Evolutionary conservation across 2,329 filamentous ascomycete genomes (phyloP).

Genomic region (Phyllosticta capitalensis): DNA sequence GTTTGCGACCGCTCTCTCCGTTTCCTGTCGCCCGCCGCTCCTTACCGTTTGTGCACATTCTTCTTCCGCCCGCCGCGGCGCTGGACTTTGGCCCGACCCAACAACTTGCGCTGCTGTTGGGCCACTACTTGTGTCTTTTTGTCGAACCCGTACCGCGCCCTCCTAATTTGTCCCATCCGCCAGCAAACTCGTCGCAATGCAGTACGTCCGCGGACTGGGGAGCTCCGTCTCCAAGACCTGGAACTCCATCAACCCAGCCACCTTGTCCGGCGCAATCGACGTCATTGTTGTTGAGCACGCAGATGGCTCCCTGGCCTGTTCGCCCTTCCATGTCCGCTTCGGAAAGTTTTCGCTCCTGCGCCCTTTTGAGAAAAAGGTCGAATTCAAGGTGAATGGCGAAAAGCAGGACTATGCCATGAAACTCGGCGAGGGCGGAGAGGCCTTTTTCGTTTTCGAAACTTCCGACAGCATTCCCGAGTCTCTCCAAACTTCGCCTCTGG

Average conservation of each 20-base stretch:
- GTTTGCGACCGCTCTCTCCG: neutral
- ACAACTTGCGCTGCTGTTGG: slow-evolving; percentile 9
- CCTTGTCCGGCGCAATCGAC: slow-evolving; percentile 94
- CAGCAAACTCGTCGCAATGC: slow-evolving; percentile 66
- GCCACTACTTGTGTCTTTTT: neutral
- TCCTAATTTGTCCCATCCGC: neutral
- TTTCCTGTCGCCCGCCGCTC: neutral
- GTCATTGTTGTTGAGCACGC: slow-evolving; percentile 96
- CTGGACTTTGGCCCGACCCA: slow-evolving; percentile 5
- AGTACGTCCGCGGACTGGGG: slow-evolving; percentile 94
- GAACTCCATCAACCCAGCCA: slow-evolving; percentile 99
- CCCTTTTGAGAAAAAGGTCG: slow-evolving; percentile 96
- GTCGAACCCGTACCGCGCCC: neutral
- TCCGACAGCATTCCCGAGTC: slow-evolving; percentile 84
- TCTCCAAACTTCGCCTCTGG: slow-evolving; percentile 86
- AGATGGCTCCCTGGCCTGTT: slow-evolving; percentile 83
- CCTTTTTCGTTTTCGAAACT: slow-evolving; percentile 98
- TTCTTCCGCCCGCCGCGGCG: slow-evolving; percentile 1
- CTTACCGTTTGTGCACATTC: neutral
- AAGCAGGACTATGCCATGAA: slow-evolving; percentile 98
- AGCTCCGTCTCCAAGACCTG: slow-evolving; percentile 96
- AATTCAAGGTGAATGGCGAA: slow-evolving; percentile 86
- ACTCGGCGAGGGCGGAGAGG: slow-evolving; percentile 91
- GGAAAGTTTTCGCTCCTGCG: slow-evolving; percentile 95
- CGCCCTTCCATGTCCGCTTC: slow-evolving; percentile 96